phyloP scores from a whole-genome alignment of 2,329 filamentous ascomycete species.

The Aspergillus aculeatinus region DNA sequence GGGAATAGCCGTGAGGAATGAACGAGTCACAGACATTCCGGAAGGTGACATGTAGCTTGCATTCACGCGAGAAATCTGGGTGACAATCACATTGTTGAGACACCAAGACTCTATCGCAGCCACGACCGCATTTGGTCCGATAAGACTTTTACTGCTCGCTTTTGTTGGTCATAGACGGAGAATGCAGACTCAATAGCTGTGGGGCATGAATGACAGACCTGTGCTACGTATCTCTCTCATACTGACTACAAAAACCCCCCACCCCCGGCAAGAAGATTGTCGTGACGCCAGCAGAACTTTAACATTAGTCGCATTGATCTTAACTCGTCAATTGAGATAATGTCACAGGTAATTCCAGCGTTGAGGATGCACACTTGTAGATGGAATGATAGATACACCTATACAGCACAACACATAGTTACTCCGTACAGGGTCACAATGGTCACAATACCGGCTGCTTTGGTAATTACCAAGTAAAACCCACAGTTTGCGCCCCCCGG shows the following conservation, averaged over 20 bases:
- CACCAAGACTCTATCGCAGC: neutral
- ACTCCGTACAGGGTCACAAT: neutral
- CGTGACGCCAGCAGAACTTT: neutral
- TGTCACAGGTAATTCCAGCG: neutral
- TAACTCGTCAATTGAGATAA: neutral
- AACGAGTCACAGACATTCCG: neutral
- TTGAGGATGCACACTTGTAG: neutral
- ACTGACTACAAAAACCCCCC: too few relatives aligned
- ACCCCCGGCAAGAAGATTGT: neutral
- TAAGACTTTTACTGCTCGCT: too few relatives aligned
- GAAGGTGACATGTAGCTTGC: neutral
- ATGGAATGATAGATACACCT: neutral
- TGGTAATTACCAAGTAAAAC: neutral
- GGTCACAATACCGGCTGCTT: neutral
- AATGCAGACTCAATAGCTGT: too few relatives aligned
- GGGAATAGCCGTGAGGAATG: neutral
- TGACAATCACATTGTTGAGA: neutral
- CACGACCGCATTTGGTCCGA: too few relatives aligned
- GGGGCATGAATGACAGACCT: too few relatives aligned
- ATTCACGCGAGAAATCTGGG: neutral
- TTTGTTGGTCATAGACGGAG: too few relatives aligned
- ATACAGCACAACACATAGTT: neutral
- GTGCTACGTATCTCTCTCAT: too few relatives aligned
- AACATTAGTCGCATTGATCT: neutral
- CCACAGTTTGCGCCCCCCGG: neutral